Conservation (phyloP, 371 early-diverging fungal genomes). For the Vittaforma corneae region DNA sequence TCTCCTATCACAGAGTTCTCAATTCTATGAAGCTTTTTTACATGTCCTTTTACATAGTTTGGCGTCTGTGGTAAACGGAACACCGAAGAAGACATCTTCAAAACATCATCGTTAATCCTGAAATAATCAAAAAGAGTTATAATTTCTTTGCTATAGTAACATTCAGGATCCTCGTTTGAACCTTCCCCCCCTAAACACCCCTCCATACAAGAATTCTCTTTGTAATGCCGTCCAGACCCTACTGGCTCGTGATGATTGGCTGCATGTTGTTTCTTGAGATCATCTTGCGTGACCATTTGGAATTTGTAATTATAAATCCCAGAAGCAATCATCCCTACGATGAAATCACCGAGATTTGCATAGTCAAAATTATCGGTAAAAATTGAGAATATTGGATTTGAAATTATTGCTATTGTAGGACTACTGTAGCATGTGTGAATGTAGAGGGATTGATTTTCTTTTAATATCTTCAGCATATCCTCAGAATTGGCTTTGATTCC, state of each 20-base stretch:
- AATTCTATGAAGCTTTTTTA: neutral
- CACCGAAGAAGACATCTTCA: neutral
- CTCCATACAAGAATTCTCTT: neutral
- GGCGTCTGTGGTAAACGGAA: neutral
- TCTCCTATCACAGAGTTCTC: neutral
- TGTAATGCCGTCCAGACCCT: neutral
- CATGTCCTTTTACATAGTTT: neutral
- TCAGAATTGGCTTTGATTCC: no score
- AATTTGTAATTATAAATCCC: slow-evolving; percentile 34
- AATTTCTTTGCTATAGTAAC: slow-evolving; percentile 39
- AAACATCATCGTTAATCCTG: slow-evolving; percentile 35
- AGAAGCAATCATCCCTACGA: slow-evolving; percentile 34
- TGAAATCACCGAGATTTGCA: slow-evolving; percentile 29
- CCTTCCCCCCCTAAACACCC: neutral
- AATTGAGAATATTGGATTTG: slow-evolving; percentile 22
- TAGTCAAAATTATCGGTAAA: slow-evolving; percentile 52
- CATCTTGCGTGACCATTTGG: neutral
- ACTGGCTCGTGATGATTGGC: neutral
- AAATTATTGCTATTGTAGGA: slow-evolving; percentile 31
- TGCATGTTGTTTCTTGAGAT: neutral
- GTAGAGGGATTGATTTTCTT: slow-evolving; percentile 16
- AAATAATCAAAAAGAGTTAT: slow-evolving; percentile 43
- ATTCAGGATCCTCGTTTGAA: neutral
- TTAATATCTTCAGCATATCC: neutral
- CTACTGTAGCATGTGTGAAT: slow-evolving; percentile 7